Evolutionary conservation across 257 asterid genomes (phyloP).

Genomic region (Dorcoceras hygrometricum): DNA sequence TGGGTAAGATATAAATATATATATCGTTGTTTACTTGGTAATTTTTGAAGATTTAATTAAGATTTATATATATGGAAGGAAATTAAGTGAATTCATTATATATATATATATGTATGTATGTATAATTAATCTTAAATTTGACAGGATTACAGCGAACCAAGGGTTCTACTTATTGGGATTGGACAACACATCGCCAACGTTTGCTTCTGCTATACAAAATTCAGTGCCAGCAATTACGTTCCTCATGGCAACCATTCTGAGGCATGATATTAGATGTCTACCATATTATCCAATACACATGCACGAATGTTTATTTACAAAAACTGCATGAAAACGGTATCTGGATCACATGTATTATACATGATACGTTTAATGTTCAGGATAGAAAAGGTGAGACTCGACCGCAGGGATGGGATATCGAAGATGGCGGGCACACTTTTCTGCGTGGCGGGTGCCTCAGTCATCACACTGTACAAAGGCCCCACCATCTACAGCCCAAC

Average conservation of each 20-base stretch:
- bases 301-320: too few relatives aligned
- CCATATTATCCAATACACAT: too few relatives aligned
- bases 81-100: too few relatives aligned
- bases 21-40: too few relatives aligned
- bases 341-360: too few relatives aligned
- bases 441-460: constrained; percentile 96
- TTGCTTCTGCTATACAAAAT: constrained; percentile 94
- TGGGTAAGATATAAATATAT: too few relatives aligned
- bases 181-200: constrained; percentile 93
- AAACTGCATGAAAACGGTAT: too few relatives aligned
- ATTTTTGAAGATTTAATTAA: too few relatives aligned
- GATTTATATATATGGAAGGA: too few relatives aligned
- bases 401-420: constrained; percentile 81
- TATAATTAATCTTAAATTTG: neutral
- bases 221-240: constrained; percentile 98
- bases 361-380: constrained; percentile 30
- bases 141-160: constrained; percentile 92
- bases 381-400: constrained; percentile 73
- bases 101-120: too few relatives aligned
- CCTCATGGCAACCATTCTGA: constrained; percentile 79
- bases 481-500: constrained; percentile 88
- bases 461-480: constrained; percentile 87
- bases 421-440: constrained; percentile 70
- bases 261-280: too few relatives aligned
- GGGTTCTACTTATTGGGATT: constrained; percentile 85